Evolutionary conservation across 2,329 filamentous ascomycete species (phyloP), one percentile per base, ranked within the genome.

Genomic region (Cladophialophora bantiana): DNA sequence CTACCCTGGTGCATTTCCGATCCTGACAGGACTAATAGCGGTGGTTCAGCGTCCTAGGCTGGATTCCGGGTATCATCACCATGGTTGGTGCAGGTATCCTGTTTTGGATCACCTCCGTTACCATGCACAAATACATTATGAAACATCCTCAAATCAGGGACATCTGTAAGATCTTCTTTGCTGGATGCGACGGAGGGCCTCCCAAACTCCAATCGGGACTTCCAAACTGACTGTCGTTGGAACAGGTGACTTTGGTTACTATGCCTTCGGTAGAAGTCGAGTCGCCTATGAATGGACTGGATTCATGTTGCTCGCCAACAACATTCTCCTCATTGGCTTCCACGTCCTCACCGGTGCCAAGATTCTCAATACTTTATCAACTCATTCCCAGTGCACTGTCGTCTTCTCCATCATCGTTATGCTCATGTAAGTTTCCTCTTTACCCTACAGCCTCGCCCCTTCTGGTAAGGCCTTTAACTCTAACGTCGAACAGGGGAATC

Each of bases 361-460:
- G 70, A 73, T 84, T 42, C 68, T 84, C 48, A 84, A 84, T 67
- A 84, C 82, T 0, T 76, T 84, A 0, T 81, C 79, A 1, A 81
- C 82, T 66, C 83, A 84, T 72, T 80, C 80, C 3, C 73, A 78
- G 42, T 84, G 83, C 73, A 84, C 82, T 0, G 81, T 83, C 4
- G 73, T 83, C 18, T 84, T 84, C 74, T 80, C 78, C 0, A 77
- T 83, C 20, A 84, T 84, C 67, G 75, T 73, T 2, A 80, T 73
- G 18, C 61, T 84, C 4, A 83, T 84, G 45, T 50, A 50, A 5
- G 45, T 50, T 26, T 93, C 94, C 0, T 80, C 92, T 69, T 96
- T 96, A 80, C 97, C 94, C 3, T 96, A 97, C 77, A 81, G 97
- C 69, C 95, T 93, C 0, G 93, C 97, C 34, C 77, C 97, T 10